Evolutionary conservation across 2,329 filamentous ascomycete genomes (phyloP).

Genomic region (Fusarium tjaetaba): DNA sequence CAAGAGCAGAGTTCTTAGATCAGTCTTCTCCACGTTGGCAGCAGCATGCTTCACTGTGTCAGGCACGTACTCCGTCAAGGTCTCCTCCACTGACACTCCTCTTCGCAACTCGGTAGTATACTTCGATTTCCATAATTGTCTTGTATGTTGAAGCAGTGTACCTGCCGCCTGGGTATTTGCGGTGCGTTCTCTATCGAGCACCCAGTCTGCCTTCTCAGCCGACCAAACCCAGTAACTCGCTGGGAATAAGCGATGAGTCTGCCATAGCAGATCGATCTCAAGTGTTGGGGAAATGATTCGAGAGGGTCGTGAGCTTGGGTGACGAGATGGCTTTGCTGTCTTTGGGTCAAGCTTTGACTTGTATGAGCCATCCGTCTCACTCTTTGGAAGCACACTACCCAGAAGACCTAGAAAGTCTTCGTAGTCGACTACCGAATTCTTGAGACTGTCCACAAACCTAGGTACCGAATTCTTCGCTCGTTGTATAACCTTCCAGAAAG

Average conservation of each 20-base stretch:
- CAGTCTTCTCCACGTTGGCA: neutral
- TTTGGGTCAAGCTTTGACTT: neutral
- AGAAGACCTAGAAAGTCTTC: neutral
- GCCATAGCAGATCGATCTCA: constrained; percentile 3
- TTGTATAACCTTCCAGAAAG: neutral
- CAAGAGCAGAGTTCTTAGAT: neutral
- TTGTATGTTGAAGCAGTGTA: neutral
- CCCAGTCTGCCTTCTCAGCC: neutral
- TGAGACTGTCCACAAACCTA: rapidly evolving
- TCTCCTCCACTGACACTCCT: neutral
- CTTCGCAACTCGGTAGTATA: rapidly evolving
- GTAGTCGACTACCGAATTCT: neutral
- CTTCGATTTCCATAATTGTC: neutral
- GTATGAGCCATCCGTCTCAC: neutral
- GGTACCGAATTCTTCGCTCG: rapidly evolving
- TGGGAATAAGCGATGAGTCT: neutral
- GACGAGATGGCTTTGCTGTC: rapidly evolving
- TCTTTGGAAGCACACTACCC: neutral
- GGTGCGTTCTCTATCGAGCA: neutral
- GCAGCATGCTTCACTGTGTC: neutral
- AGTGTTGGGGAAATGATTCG: neutral
- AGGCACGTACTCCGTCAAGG: neutral
- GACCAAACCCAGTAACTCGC: neutral
- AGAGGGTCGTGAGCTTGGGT: neutral
- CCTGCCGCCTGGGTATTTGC: rapidly evolving